Percentiles rank a stretch among this genome's conserved stretches.
phyloP scores from a whole-genome alignment of 176 grass and related monocot genomes.

The Alopecurus myosuroides region DNA sequence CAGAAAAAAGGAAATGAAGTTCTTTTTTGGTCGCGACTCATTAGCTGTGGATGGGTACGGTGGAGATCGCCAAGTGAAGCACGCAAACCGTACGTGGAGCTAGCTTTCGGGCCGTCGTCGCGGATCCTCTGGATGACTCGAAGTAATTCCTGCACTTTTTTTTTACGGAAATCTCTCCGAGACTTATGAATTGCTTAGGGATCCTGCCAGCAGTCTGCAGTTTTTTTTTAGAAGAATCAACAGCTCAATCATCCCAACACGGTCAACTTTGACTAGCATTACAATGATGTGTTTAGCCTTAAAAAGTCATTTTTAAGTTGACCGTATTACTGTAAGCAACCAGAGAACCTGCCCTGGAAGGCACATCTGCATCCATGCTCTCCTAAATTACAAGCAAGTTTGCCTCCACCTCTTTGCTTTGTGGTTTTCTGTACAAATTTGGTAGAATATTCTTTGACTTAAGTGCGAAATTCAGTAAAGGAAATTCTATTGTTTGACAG shows the following conservation, averaged over 20 bases:
- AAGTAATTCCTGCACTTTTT: too few relatives aligned
- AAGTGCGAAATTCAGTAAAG: constrained; percentile 16
- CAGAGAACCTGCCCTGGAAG: background rate
- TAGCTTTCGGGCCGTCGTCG: too few relatives aligned
- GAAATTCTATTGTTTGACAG: background rate
- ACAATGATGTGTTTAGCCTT: background rate
- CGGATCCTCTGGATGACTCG: too few relatives aligned
- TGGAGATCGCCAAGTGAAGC: too few relatives aligned
- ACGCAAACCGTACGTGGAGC: too few relatives aligned
- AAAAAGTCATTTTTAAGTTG: background rate
- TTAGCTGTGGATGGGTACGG: too few relatives aligned
- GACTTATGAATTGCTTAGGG: background rate
- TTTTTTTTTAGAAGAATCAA: background rate
- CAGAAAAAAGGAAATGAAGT: too few relatives aligned
- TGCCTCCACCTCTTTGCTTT: constrained; percentile 33
- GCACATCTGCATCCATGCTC: constrained; percentile 85
- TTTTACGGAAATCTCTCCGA: background rate
- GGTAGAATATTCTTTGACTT: constrained; percentile 26
- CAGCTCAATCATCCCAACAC: background rate
- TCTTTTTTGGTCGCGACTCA: too few relatives aligned
- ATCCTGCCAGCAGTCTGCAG: background rate
- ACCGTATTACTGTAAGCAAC: background rate
- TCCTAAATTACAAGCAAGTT: constrained; percentile 44
- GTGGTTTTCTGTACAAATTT: constrained; percentile 35
- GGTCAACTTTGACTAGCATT: background rate